A percentile compares a stretch with the other conserved stretches of the same genome.
phyloP scores from a whole-genome alignment of 768 basidiomycete species.

The Hortiboletus flavorubellus region DNA sequence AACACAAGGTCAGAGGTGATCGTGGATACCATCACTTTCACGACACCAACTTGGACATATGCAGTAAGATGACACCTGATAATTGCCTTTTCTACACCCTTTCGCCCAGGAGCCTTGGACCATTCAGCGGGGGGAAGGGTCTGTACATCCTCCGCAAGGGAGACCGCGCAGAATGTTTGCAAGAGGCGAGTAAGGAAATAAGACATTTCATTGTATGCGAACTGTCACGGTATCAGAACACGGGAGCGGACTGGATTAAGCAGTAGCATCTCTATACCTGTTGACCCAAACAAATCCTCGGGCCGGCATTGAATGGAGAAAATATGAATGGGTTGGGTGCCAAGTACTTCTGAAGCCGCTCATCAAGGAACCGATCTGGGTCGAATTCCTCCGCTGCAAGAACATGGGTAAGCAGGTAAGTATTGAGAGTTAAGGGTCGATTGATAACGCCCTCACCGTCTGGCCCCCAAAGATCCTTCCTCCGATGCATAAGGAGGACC shows the following conservation, averaged over 20 bases:
- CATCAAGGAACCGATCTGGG: conserved; percentile 66
- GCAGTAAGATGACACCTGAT: conserved; percentile 52
- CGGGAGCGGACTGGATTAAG: too few species aligned
- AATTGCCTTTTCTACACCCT: conserved; percentile 46
- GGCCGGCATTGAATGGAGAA: conserved; percentile 40
- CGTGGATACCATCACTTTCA: neutral
- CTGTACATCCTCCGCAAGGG: conserved; percentile 44
- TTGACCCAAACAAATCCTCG: conserved; percentile 38
- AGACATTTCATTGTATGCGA: conserved; percentile 64
- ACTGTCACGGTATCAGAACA: conserved; percentile 32
- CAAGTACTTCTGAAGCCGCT: conserved; percentile 52
- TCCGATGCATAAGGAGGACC: conserved; percentile 56
- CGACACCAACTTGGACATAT: conserved; percentile 41
- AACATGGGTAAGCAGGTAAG: neutral
- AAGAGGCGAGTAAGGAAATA: conserved; percentile 61
- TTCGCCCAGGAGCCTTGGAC: conserved; percentile 32
- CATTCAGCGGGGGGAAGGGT: conserved; percentile 46
- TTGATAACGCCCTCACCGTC: conserved; percentile 41
- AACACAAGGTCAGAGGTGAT: neutral
- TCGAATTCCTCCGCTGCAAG: conserved; percentile 54
- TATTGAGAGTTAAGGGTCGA: neutral
- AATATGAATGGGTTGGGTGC: conserved; percentile 53
- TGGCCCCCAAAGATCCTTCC: conserved; percentile 64
- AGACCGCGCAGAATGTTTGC: conserved; percentile 49
- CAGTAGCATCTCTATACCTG: conserved; percentile 21